phyloP scores from a whole-genome alignment of 192 early-diverging fungal genomes.

The Coemansia sp. region DNA sequence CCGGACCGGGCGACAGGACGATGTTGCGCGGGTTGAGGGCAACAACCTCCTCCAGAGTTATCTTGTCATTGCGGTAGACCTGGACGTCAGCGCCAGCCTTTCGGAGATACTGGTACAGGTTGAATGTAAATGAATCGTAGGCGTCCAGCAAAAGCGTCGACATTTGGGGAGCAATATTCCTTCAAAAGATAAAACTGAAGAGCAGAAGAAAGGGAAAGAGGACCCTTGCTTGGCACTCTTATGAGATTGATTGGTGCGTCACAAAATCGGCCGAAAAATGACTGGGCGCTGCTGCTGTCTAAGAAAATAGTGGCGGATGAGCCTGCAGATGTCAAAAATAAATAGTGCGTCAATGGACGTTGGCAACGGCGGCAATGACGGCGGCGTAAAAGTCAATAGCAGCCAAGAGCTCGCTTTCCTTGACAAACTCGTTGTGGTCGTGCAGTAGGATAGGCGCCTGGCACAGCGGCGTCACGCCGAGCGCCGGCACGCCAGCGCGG shows the following conservation, averaged over 20 bases:
- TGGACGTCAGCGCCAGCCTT: constrained; percentile 88
- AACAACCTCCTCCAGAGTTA: constrained; percentile 80
- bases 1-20: constrained; percentile 96
- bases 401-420: constrained; percentile 69
- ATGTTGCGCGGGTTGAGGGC: constrained; percentile 87
- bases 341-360: constrained; percentile 10
- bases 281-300: neutral
- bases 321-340: neutral
- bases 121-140: constrained; percentile 99
- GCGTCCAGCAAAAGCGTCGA: constrained; percentile 86
- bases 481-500: constrained; percentile 69
- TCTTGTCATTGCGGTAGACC: constrained; percentile 93
- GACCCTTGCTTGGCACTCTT: too few species aligned
- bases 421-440: constrained; percentile 83
- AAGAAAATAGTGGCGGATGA: neutral
- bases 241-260: neutral
- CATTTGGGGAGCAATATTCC: constrained; percentile 13
- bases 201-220: neutral
- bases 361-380: constrained; percentile 60
- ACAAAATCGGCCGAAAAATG: neutral
- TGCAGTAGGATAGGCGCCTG: constrained; percentile 78
- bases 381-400: constrained; percentile 72
- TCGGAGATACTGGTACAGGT: constrained; percentile 93
- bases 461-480: constrained; percentile 81
- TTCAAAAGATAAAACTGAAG: neutral